Evolutionary conservation across 2,329 filamentous ascomycete genomes (phyloP).

Genomic region (Zymoseptoria tritici): DNA sequence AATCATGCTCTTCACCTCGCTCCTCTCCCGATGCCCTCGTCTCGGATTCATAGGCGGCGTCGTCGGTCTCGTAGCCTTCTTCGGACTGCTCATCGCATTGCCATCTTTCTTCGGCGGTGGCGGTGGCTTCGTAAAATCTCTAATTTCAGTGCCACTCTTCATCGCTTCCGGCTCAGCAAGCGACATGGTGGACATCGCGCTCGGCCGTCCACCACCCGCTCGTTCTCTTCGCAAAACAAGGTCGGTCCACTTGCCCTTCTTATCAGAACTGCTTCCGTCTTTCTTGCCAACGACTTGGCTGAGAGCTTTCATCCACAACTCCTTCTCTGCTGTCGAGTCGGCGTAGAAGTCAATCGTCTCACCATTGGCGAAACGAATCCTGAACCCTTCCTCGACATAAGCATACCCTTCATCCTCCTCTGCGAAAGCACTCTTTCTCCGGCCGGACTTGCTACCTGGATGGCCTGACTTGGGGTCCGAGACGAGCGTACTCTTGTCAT

Average conservation of each 20-base stretch:
- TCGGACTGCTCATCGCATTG: slow-evolving; percentile 19
- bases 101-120: slow-evolving; percentile 12
- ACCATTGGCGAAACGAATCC: slow-evolving; percentile 95
- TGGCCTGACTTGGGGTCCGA: slow-evolving; percentile 70
- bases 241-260: slow-evolving; percentile 51
- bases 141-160: slow-evolving; percentile 11
- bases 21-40: slow-evolving; percentile 24
- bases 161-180: neutral
- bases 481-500: slow-evolving; percentile 76
- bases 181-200: slow-evolving; percentile 3
- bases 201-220: neutral
- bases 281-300: slow-evolving; percentile 60
- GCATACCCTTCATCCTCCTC: slow-evolving; percentile 99
- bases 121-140: slow-evolving; percentile 25
- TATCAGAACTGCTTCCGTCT: slow-evolving; percentile 34
- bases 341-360: slow-evolving; percentile 99
- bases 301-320: slow-evolving; percentile 88
- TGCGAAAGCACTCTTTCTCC: slow-evolving; percentile 89
- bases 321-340: slow-evolving; percentile 78
- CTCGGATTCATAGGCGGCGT: slow-evolving; percentile 26
- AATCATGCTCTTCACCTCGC: slow-evolving; percentile 35
- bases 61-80: slow-evolving; percentile 12
- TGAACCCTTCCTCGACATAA: slow-evolving; percentile 99
- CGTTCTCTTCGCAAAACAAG: slow-evolving; percentile 46
- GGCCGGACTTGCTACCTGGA: slow-evolving; percentile 40